Base-by-base conservation (phyloP, 345 rosid species). In the Mangifera indica region DNA sequence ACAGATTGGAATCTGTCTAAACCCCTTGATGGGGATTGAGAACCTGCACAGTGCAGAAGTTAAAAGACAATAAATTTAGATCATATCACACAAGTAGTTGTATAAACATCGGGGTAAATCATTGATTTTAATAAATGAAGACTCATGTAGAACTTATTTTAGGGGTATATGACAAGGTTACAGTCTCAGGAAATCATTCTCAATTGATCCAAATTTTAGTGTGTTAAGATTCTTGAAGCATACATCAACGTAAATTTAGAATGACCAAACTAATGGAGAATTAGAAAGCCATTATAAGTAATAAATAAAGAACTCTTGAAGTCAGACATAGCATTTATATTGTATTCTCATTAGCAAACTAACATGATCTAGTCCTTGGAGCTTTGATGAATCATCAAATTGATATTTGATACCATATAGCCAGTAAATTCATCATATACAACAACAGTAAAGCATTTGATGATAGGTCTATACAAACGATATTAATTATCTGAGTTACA, bases 1-100 rank as follows among this genome's bases (percentile, higher is more conserved):
- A 76, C 32, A 12, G 76, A 67, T 79, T 79, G 70, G 72, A 83
- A 88, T 53, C 64, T 72, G 72, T 83, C 82, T 65, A 78, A 65
- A 58, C 72, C 79, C 67, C 80, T 83, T 14, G 84, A 52, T 52
- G 82, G 76, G 49, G 84, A 80, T 40, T 73, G 77, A 71, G 70
- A 46, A 59, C 87, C 90, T 88, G 80, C 84, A 76, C 60, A 75
- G 26, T 65, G 44, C 49, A 67, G 22, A 48, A 10, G 37, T 4
- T 25, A 37, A 67, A 45, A 66, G 75, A 48, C 56, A 17, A 46
- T n/a, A 53, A 71, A 40, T 70, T 70, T 40, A 53, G n/a, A 58
- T 22, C 21, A 42, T 63, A 46, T 53, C 52, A 32, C 22, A 60
- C 1, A n/a, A 15, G 17, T 53, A 57, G 22, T 53, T 56, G 2